phyloP scores from a whole-genome alignment of 2,329 filamentous ascomycete genomes.

The Neonectria neomacrospora region DNA sequence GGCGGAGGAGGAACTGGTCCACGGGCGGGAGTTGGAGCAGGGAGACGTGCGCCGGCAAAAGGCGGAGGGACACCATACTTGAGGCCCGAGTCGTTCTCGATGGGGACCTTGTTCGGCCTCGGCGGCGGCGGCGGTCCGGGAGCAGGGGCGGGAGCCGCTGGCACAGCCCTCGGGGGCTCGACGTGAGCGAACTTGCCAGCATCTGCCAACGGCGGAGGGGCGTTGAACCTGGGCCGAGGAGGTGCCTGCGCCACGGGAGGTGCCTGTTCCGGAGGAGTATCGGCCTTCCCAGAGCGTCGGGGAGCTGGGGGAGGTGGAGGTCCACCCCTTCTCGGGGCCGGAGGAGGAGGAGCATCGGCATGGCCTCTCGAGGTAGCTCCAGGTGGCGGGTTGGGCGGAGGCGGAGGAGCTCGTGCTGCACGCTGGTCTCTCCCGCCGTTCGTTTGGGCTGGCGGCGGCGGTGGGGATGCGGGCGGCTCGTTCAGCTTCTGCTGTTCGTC shows the following conservation, averaged over 20 bases:
- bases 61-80: conserved; percentile 84
- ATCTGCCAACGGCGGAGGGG: conserved; percentile 88
- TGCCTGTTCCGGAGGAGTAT: conserved; percentile 71
- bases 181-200: conserved; percentile 85
- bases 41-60: conserved; percentile 76
- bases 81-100: conserved; percentile 68
- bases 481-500: conserved; percentile 61
- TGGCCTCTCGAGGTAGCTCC: conserved; percentile 10
- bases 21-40: conserved; percentile 80
- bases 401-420: conserved; percentile 50
- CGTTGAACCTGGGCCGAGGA: conserved; percentile 77
- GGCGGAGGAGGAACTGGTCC: conserved; percentile 78
- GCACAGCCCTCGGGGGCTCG: conserved; percentile 46
- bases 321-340: conserved; percentile 42
- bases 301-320: conserved; percentile 59
- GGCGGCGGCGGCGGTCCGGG: conserved; percentile 52
- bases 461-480: conserved; percentile 40
- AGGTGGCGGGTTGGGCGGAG: conserved; percentile 49
- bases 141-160: conserved; percentile 42
- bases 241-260: conserved; percentile 67
- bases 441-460: conserved; percentile 43
- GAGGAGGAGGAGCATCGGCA: conserved; percentile 43
- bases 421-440: conserved; percentile 42
- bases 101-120: conserved; percentile 73
- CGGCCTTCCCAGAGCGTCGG: conserved; percentile 66